Conservation (phyloP, 257 asterid species). For the Jacaranda copaia region DNA sequence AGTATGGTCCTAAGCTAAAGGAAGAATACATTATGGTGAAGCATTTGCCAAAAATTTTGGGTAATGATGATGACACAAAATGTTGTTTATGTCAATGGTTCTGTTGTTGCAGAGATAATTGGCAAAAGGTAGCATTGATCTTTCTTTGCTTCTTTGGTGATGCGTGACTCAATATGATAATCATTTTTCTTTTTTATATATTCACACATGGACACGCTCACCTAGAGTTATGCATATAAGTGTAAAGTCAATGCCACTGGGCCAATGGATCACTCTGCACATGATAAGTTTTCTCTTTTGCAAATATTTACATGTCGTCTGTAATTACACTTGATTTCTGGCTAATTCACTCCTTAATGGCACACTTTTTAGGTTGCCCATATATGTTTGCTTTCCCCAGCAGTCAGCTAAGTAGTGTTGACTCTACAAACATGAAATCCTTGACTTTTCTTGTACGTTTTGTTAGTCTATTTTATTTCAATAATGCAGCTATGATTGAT, state of each 20-base stretch:
- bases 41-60: constrained; percentile 52
- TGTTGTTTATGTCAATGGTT: constrained; percentile 65
- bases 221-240: too few relatives aligned
- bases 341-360: background rate
- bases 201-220: too few relatives aligned
- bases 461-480: too few relatives aligned
- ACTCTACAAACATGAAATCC: too few relatives aligned
- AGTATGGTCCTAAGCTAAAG: constrained; percentile 70
- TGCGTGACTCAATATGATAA: background rate
- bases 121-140: constrained; percentile 65
- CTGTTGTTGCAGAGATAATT: constrained; percentile 66
- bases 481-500: too few relatives aligned
- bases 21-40: constrained; percentile 69
- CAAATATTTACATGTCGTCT: background rate
- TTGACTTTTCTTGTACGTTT: too few relatives aligned
- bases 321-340: constrained; percentile 7
- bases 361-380: too few relatives aligned
- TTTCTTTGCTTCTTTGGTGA: constrained; percentile 18
- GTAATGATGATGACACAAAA: constrained; percentile 41
- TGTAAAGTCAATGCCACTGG: too few relatives aligned
- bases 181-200: too few relatives aligned
- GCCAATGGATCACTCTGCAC: too few relatives aligned
- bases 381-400: too few relatives aligned
- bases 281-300: background rate
- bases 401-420: too few relatives aligned